Base-by-base conservation (phyloP, 352 stramenopile species). In the Globisporangium perplexum region DNA sequence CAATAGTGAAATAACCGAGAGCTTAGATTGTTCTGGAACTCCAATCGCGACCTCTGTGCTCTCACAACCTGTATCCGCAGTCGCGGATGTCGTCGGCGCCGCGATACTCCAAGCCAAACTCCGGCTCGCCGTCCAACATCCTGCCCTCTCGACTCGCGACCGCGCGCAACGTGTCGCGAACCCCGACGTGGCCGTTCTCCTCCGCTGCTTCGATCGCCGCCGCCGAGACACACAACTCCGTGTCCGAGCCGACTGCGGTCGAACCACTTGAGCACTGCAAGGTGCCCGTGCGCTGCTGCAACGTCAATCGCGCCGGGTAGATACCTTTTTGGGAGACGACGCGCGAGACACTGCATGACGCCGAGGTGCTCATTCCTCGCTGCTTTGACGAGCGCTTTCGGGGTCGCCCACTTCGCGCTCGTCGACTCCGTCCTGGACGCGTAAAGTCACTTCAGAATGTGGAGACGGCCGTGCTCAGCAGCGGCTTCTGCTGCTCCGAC, bases 381-480 rank as follows among this genome's bases (percentile, higher is more conserved):
- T 38, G 54, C 46, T 11, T 33, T 22, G 4, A 8, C 35, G 24
- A 54, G 22, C 8, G 54, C 46, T n/a, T 35, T 47, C n/a, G n/a
- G 33, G 22, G 45, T 20, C 23, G n/a, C 5, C 54, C 54, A 54
- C 22, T 11, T 54, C 3, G n/a, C n/a, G n/a, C 15, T n/a, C 6
- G 4, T 35, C 26, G 31, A 18, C 35, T 44, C 35, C 20, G 47
- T 43, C 14, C 51, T 30, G 17, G 28, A 45, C 20, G 41, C 38
- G 44, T 60, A 50, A 7, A 65, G 26, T 36, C 52, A 64, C 10
- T 46, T 22, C 44, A 65, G n/a, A 26, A 60, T 47, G 6, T 47
- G 20, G 24, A 65, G 28, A 26, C 53, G 48, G 7, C 46, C 46
- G 24, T 53, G 31, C 44, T 58, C 31, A 2, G 23, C 52, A 14